These are phyloP conservation scores for Pyrenochaeta sp. DNA, from an alignment of 2,329 filamentous ascomycete species.

Conservation along the genomic window DNA sequence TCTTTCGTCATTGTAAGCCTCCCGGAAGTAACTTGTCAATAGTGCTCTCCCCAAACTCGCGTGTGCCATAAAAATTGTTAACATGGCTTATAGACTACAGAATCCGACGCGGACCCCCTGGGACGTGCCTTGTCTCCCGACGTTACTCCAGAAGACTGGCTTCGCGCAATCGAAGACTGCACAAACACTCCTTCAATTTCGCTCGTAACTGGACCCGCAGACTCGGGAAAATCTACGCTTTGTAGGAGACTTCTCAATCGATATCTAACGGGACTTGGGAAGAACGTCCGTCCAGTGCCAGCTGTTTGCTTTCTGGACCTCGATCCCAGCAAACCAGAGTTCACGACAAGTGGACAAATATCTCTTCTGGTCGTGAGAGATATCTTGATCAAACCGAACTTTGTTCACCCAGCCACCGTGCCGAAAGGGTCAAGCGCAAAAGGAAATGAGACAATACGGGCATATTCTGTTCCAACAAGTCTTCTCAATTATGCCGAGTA, in stretches of 20 bases:
- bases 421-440: conserved; percentile 24
- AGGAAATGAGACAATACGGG: conserved; percentile 59
- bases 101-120: conserved; percentile 35
- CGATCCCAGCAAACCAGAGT: conserved; percentile 80
- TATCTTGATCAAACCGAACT: conserved; percentile 72
- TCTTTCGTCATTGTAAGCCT: conserved; percentile 46
- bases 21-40: too few relatives aligned
- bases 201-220: conserved; percentile 74
- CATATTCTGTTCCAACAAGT: conserved; percentile 71
- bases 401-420: conserved; percentile 62
- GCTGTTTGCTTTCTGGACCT: conserved; percentile 72
- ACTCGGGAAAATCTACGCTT: conserved; percentile 79
- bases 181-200: conserved; percentile 51
- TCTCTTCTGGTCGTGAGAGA: conserved; percentile 68
- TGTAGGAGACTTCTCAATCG: conserved; percentile 71
- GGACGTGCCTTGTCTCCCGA: conserved; percentile 44
- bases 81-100: conserved; percentile 28
- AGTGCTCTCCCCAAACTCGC: too few relatives aligned
- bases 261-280: conserved; percentile 62
- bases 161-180: conserved; percentile 51
- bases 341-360: conserved; percentile 71
- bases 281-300: conserved; percentile 27
- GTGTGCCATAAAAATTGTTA: too few relatives aligned
- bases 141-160: conserved; percentile 67
- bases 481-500: conserved; percentile 72